These are phyloP conservation scores for Cercospora zeina DNA, from an alignment of 2,329 filamentous ascomycete species.

Conservation along the genomic window DNA sequence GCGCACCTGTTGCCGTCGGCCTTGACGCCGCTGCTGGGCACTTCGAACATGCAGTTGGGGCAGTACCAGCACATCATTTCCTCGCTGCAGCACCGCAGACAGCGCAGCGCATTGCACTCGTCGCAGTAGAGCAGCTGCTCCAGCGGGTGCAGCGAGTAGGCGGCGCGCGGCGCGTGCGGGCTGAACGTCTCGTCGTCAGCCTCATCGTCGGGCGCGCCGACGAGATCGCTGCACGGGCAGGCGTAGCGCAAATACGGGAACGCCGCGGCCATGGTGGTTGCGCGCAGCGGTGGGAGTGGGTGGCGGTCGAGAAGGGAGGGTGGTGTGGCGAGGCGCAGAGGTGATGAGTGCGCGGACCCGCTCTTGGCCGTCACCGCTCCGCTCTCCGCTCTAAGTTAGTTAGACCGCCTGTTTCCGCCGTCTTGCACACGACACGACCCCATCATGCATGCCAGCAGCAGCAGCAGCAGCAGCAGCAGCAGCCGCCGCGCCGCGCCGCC, in stretches of 20 bases:
- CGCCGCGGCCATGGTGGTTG: constrained; percentile 52
- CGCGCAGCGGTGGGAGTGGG: neutral
- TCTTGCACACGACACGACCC: too few species aligned
- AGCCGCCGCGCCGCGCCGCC: constrained; percentile 1
- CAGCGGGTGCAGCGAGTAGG: constrained; percentile 88
- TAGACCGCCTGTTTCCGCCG: too few species aligned
- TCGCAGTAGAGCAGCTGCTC: constrained; percentile 96
- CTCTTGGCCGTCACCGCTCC: too few species aligned
- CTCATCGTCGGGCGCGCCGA: constrained; percentile 57
- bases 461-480: too few species aligned
- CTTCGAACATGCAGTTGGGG: constrained; percentile 92
- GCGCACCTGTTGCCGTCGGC: constrained; percentile 85
- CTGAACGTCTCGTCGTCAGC: constrained; percentile 80
- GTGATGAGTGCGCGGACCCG: too few species aligned
- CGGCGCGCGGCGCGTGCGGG: constrained; percentile 77
- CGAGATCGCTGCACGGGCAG: constrained; percentile 61
- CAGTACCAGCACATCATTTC: constrained; percentile 96
- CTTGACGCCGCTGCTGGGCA: constrained; percentile 87
- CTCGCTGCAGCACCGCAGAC: constrained; percentile 85
- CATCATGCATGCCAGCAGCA: too few species aligned
- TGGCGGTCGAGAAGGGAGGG: too few species aligned
- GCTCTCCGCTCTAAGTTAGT: too few species aligned
- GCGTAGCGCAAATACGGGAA: constrained; percentile 67
- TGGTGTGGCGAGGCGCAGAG: too few species aligned
- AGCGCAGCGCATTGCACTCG: constrained; percentile 94